These are phyloP conservation scores for Fomitopsis pinicola DNA, from an alignment of 1,284 basidiomycete species.

Conservation along the genomic window DNA sequence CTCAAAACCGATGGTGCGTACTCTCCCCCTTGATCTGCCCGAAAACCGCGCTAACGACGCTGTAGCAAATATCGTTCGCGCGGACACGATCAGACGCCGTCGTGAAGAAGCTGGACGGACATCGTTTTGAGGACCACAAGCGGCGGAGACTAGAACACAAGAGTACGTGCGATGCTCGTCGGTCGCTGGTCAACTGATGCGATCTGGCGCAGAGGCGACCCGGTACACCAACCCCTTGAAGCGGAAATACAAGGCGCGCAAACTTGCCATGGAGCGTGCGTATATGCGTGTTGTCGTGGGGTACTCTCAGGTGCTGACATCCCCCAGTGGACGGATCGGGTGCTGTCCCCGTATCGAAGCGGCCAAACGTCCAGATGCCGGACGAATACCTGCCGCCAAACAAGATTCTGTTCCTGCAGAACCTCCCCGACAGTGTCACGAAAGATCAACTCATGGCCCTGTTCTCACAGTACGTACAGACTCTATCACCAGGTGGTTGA, in stretches of 20 bases:
- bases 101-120: slow-evolving; percentile 67
- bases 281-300: slow-evolving; percentile 5
- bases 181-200: not conserved
- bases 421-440: slow-evolving; percentile 86
- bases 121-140: slow-evolving; percentile 75
- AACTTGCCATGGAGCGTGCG: slow-evolving; percentile 71
- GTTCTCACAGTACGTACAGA: slow-evolving; percentile 73
- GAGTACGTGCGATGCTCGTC: slow-evolving; percentile 45
- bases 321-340: slow-evolving; percentile 66
- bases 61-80: slow-evolving; percentile 91
- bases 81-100: slow-evolving; percentile 86
- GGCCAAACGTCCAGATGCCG: slow-evolving; percentile 90
- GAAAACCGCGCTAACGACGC: not conserved
- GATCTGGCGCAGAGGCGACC: slow-evolving; percentile 54
- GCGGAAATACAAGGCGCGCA: slow-evolving; percentile 76
- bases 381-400: slow-evolving; percentile 99
- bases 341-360: slow-evolving; percentile 61
- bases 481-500: not conserved
- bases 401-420: slow-evolving; percentile 98
- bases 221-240: slow-evolving; percentile 86
- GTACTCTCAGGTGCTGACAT: not conserved
- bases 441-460: slow-evolving; percentile 87
- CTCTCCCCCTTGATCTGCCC: slow-evolving; percentile 4
- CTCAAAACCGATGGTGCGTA: slow-evolving; percentile 88
- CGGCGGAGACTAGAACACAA: slow-evolving; percentile 72